A percentile compares a stretch with the other conserved stretches of the same genome.
These are phyloP conservation scores for Apiotrichum siamense DNA, from an alignment of 1,284 basidiomycete species.

Conservation along the genomic window DNA sequence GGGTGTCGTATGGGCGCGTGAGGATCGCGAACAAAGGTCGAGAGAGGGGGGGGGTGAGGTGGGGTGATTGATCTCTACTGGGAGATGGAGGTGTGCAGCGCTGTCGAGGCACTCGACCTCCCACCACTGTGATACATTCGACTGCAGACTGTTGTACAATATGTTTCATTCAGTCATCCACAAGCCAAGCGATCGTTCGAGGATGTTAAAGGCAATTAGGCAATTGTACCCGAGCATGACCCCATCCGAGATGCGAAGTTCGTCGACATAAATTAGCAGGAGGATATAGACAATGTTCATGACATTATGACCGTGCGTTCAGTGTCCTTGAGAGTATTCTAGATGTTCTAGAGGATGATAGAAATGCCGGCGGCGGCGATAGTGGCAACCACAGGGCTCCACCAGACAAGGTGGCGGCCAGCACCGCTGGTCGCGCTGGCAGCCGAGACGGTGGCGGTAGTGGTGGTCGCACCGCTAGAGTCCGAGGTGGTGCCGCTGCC, in stretches of 20 bases:
- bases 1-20: constrained; percentile 60
- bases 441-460: not conserved
- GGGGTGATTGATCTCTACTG: constrained; percentile 76
- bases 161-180: no score
- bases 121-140: constrained; percentile 24
- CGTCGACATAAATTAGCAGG: no score
- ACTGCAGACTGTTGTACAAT: not conserved
- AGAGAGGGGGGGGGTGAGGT: constrained; percentile 76
- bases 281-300: no score
- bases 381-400: not conserved
- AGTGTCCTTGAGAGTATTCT: no score
- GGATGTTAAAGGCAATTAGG: no score
- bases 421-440: not conserved
- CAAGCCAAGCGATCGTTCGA: no score
- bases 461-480: not conserved
- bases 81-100: constrained; percentile 71
- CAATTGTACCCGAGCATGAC: no score
- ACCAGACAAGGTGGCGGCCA: not conserved
- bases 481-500: not conserved
- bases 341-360: no score
- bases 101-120: constrained; percentile 62
- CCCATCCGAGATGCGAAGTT: no score
- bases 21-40: constrained; percentile 71
- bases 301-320: no score
- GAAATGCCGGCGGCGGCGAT: not conserved